Evolutionary conservation across 805 yeast genomes (phyloP), one percentile per base, ranked within the genome.

Genomic region (Candida khao-thaluensis): DNA sequence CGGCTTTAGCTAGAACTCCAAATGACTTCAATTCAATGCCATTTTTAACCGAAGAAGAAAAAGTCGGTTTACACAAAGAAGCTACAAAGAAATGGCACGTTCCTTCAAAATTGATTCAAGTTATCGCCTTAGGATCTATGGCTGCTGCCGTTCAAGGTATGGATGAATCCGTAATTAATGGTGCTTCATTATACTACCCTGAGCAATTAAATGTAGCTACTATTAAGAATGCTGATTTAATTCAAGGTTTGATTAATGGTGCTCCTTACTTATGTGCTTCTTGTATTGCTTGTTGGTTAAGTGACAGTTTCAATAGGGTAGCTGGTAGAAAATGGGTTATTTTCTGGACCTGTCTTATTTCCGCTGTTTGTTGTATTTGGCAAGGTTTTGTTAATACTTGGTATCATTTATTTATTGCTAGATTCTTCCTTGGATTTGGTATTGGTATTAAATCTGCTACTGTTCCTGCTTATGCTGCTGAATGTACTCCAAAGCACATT

Each of bases 131-230:
- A 51, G 79, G 83, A 32, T 81, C 86, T 2, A 65, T 81, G 68
- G 79, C 85, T 37, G 82, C 85, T 3, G 80, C 83, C 4, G 84
- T 81, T 28, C 88, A 82, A 54, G 88, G 88, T 38, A 79, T 79
- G 85, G 88, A 82, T 56, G 85, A 82, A 55, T 74, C 85, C 5
- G 86, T 80, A 7, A 64, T 79, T 42, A 80, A 81, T 46, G 88
- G 87, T 25, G 87, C 87, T 16, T 76, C 74, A 34, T 55, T 80
- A 17, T 76, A 72, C 45, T 82, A 79, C 56, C 85, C 85, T 2
- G 39, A 47, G 1, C 72, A 64, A 16, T 69, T 82, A 54, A 81
- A 80, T 2, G 66, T 83, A 30, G 42, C 42, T 16, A 30, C 14
- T 7, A 43, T 57, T 54, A 66, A 71, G 32, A 64, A 72, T 32